These are phyloP conservation scores for Magnusiomyces tetraspermus DNA, from an alignment of 1,139 yeast genomes.

Conservation along the genomic window DNA sequence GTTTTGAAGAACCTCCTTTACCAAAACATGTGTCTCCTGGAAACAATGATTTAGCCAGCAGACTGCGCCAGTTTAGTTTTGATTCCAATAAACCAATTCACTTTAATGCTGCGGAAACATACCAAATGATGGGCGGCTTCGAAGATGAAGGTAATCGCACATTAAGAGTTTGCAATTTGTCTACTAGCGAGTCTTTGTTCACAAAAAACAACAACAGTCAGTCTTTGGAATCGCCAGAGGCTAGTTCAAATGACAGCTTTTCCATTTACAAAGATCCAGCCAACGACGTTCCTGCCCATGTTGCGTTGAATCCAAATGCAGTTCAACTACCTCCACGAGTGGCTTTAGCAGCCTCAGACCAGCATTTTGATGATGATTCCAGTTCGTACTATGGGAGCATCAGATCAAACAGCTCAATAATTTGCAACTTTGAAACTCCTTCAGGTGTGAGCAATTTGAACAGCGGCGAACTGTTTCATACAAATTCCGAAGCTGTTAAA, in stretches of 20 bases:
- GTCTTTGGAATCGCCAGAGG: neutral
- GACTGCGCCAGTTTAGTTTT: too few relatives aligned
- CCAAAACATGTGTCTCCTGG: too few relatives aligned
- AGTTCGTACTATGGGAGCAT: neutral
- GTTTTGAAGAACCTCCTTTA: too few relatives aligned
- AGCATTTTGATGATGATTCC: neutral
- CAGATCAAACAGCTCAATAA: neutral
- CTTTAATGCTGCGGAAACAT: too few relatives aligned
- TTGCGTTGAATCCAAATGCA: neutral
- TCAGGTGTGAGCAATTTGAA: neutral
- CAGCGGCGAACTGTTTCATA: neutral
- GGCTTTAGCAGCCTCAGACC: neutral
- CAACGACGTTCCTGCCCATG: neutral
- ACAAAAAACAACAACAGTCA: too few relatives aligned
- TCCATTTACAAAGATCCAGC: neutral
- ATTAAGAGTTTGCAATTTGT: neutral
- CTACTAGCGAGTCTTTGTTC: neutral
- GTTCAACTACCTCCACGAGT: neutral
- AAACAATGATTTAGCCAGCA: too few relatives aligned
- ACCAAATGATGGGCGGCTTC: too few relatives aligned
- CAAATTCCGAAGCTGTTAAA: neutral
- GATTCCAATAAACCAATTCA: too few relatives aligned
- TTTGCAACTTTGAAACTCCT: neutral
- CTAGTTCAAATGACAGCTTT: neutral
- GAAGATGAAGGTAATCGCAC: neutral